These are phyloP conservation scores for Lactarius deliciosus DNA, from an alignment of 768 basidiomycete genomes.

Conservation along the genomic window DNA sequence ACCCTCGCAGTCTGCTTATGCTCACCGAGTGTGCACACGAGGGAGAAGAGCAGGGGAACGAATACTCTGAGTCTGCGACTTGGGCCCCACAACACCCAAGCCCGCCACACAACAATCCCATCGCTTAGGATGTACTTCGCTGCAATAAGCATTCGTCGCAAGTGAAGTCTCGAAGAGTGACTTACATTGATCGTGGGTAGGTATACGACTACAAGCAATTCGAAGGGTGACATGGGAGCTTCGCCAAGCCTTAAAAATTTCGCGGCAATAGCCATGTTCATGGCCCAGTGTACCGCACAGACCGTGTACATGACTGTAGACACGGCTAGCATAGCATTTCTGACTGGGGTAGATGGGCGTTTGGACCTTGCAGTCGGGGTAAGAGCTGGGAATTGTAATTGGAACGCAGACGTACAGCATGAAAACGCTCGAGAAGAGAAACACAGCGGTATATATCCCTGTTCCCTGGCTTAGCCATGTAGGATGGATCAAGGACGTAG, in stretches of 20 bases:
- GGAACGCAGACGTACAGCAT: not conserved
- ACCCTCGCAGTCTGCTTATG: not conserved
- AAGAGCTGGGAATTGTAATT: not conserved
- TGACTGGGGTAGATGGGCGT: not conserved
- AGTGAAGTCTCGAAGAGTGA: not conserved
- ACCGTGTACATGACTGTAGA: slow-evolving; percentile 9
- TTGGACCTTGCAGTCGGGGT: not conserved
- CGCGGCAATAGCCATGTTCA: not conserved
- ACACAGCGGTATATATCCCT: slow-evolving; percentile 8
- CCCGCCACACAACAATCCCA: slow-evolving; percentile 22
- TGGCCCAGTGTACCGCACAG: slow-evolving; percentile 7
- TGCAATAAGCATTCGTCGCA: not conserved
- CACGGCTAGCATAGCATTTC: not conserved
- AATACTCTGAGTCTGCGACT: not conserved
- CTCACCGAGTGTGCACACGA: slow-evolving; percentile 14
- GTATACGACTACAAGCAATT: not conserved
- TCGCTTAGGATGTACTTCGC: slow-evolving; percentile 10
- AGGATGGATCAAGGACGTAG: no score
- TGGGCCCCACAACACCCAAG: slow-evolving; percentile 15
- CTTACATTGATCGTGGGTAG: slow-evolving; percentile 13
- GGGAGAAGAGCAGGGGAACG: not conserved
- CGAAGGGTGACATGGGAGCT: not conserved
- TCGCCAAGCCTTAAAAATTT: not conserved
- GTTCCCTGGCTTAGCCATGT: not conserved
- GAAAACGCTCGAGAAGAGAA: not conserved